Evolutionary conservation across 768 basidiomycete species (phyloP).

Genomic region (Podaxis sp.): DNA sequence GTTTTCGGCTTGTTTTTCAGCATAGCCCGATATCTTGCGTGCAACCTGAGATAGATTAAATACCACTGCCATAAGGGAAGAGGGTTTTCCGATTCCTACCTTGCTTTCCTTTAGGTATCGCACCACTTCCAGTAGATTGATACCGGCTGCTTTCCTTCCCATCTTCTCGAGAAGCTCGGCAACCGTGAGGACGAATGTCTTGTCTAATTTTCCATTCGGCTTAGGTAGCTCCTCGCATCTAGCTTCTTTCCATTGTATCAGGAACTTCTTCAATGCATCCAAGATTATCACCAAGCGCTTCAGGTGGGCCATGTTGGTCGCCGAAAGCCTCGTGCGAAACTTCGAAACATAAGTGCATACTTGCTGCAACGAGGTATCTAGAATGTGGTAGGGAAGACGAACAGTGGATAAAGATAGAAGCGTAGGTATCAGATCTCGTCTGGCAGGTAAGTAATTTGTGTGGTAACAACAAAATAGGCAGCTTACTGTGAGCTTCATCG

Average conservation of each 20-base stretch:
- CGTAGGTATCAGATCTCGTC: constrained; percentile 81
- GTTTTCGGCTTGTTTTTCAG: constrained; percentile 55
- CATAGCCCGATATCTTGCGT: constrained; percentile 83
- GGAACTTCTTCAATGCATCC: constrained; percentile 61
- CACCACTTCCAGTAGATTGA: constrained; percentile 84
- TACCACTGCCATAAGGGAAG: constrained; percentile 15
- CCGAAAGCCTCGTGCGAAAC: constrained; percentile 75
- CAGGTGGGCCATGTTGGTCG: constrained; percentile 73
- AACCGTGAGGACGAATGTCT: constrained; percentile 65
- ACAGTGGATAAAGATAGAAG: constrained; percentile 83
- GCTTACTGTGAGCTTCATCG: constrained; percentile 95
- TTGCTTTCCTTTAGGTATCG: constrained; percentile 82
- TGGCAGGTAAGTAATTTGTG: background rate
- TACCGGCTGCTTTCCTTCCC: constrained; percentile 65
- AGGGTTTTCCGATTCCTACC: constrained; percentile 34
- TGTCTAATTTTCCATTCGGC: constrained; percentile 19
- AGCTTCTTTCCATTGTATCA: constrained; percentile 50
- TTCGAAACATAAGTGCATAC: constrained; percentile 72
- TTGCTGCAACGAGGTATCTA: constrained; percentile 68
- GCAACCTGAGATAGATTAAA: constrained; percentile 44
- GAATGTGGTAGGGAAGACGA: constrained; percentile 51
- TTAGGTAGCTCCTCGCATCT: constrained; percentile 19
- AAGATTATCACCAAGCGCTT: constrained; percentile 77
- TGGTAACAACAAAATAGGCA: background rate
- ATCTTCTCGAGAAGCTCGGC: constrained; percentile 61